Evolutionary conservation across 164 flowering plant genomes (phyloP).

Genomic region (Echeveria elegans): DNA sequence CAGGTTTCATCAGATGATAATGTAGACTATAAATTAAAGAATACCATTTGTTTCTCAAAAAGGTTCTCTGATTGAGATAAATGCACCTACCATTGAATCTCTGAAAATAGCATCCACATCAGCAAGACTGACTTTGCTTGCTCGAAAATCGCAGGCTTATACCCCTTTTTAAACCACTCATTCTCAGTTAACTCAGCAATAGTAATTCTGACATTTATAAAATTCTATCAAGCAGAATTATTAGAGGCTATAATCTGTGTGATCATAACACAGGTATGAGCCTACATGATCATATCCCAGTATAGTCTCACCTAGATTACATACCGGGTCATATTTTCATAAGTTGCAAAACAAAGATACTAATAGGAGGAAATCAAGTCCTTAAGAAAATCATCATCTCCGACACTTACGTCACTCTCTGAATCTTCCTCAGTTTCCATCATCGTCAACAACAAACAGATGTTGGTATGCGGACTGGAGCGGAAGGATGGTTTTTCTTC

Average conservation of each 20-base stretch:
- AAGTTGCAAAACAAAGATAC: background rate
- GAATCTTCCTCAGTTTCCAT: too few species aligned
- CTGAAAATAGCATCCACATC: conserved; percentile 75
- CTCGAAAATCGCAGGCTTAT: conserved; percentile 65
- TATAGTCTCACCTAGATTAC: too few species aligned
- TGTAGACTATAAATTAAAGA: background rate
- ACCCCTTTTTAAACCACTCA: conserved; percentile 99
- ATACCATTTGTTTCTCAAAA: conserved; percentile 89
- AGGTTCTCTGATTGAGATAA: conserved; percentile 29
- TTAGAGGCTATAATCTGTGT: too few species aligned
- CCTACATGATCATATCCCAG: too few species aligned
- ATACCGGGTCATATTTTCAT: background rate
- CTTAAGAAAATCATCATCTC: too few species aligned
- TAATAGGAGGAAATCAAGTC: background rate
- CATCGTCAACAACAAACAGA: too few species aligned
- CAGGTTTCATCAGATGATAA: background rate
- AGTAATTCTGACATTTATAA: conserved; percentile 32
- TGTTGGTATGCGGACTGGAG: too few species aligned
- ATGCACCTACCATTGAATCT: conserved; percentile 45
- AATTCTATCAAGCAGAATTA: background rate
- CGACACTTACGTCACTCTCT: too few species aligned
- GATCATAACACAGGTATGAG: too few species aligned
- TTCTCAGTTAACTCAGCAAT: conserved; percentile 76
- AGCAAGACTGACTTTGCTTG: conserved; percentile 52
- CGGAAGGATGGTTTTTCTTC: too few species aligned